phyloP scores from a whole-genome alignment of 495 filamentous ascomycete species.

The Corynascus novoguineensis region DNA sequence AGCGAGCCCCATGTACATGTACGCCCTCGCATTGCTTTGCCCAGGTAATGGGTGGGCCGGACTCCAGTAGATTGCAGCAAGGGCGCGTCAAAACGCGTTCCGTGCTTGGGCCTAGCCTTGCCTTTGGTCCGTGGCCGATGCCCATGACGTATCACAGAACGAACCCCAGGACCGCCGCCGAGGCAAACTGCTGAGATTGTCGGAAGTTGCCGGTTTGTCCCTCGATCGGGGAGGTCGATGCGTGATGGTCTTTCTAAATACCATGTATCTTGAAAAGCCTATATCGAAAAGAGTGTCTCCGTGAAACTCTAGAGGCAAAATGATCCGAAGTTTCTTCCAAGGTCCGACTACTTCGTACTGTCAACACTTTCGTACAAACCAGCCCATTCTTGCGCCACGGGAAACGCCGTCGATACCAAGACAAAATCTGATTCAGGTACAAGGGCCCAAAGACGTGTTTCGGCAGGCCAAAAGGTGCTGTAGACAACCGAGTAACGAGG shows the following conservation, averaged over 20 bases:
- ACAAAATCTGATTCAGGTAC: background rate
- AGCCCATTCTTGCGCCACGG: background rate
- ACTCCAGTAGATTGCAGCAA: background rate
- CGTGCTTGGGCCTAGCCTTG: slow-evolving; percentile 9
- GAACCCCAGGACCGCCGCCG: background rate
- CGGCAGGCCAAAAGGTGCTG: background rate
- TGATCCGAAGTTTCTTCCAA: no score
- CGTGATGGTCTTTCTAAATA: no score
- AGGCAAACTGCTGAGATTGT: background rate
- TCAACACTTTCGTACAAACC: background rate
- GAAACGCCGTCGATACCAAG: background rate
- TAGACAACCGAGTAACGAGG: no score
- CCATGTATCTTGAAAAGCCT: no score
- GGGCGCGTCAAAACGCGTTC: background rate
- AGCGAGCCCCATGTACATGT: background rate
- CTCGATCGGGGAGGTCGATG: slow-evolving; percentile 1
- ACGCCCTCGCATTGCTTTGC: slow-evolving; percentile 2
- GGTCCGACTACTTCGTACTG: no score
- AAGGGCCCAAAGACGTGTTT: background rate
- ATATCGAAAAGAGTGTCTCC: no score
- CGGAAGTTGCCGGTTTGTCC: background rate
- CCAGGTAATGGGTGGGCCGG: background rate
- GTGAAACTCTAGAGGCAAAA: no score
- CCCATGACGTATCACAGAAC: slow-evolving; percentile 10
- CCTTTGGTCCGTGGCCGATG: background rate